Evolutionary conservation across 176 grass and related monocot genomes (phyloP), one percentile per base, ranked within the genome.

Genomic region (Chloris gayana): DNA sequence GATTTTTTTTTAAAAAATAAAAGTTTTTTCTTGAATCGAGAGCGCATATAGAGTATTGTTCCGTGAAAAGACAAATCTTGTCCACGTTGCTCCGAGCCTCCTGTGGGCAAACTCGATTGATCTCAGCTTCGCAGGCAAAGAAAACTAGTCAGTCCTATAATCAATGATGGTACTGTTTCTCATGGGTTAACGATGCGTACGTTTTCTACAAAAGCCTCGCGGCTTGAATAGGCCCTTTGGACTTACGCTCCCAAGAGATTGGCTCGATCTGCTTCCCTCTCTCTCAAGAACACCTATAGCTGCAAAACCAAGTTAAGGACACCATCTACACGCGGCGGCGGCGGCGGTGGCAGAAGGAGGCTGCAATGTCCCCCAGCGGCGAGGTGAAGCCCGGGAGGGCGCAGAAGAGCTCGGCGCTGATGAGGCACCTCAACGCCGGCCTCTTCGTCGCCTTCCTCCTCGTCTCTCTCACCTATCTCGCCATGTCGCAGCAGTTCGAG

Each of bases 401-500:
- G 11, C 12, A 51, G 34, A 87, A 63, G 78, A 49, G 68, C 74
- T 84, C 65, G 53, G 74, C 67, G 45, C 88, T 65, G 51, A 59
- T 65, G 51, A 59, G 75, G 47, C 60, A 73, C 63, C 50, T 90
- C 57, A 87, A 76, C 51, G 21, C 78, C 37, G 84, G 84, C 38
- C 66, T 94, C 81, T 14, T 74, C 69, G 70, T 78, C 25, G 93
- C 87, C 22, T 69, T 86, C 33, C 84, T 95, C 60, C 65, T 95
- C n/a, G 78, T 95, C 6, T 63, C 92, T 15, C 38, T 92, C 61
- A 90, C 93, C 51, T 95, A 92, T 17, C 38, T 83, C 80, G 32
- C 80, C 27, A 65, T 88, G 64, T 86, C 87, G 47, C 74, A 90
- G 30, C 87, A 90, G 74, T 80, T 76, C 45, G 67, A 26, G 8